phyloP scores from a whole-genome alignment of 441 rosid species.

The Mallotus repandus region DNA sequence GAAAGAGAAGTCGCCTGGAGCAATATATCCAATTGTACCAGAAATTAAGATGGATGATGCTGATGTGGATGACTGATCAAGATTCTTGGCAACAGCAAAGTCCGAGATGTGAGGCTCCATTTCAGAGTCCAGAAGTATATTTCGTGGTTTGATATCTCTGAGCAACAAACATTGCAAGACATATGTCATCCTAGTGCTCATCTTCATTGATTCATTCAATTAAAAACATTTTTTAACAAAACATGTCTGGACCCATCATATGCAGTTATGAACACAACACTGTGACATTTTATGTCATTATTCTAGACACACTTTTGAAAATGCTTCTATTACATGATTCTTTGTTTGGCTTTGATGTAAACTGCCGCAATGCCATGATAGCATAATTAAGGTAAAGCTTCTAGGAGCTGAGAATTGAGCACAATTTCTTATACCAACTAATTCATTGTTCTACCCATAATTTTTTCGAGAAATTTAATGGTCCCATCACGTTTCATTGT shows the following conservation, averaged over 20 bases:
- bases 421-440: neutral
- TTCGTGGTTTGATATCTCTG: too few relatives aligned
- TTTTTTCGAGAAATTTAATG: neutral
- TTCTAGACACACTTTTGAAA: too few relatives aligned
- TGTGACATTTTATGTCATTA: neutral
- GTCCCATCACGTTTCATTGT: neutral
- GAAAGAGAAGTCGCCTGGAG: too few relatives aligned
- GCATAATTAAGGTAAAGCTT: neutral
- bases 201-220: too few relatives aligned
- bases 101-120: too few relatives aligned
- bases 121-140: too few relatives aligned
- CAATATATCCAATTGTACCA: too few relatives aligned
- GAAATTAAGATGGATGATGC: too few relatives aligned
- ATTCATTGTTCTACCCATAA: neutral
- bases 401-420: neutral
- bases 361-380: neutral
- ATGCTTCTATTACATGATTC: neutral
- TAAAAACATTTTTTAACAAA: neutral
- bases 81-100: too few relatives aligned
- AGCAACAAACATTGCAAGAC: too few relatives aligned
- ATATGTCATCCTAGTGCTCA: neutral
- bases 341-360: neutral
- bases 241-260: neutral
- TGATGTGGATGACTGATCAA: too few relatives aligned
- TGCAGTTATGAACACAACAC: neutral